phyloP scores from a whole-genome alignment of 345 rosid genomes.

The Hevea brasiliensis region DNA sequence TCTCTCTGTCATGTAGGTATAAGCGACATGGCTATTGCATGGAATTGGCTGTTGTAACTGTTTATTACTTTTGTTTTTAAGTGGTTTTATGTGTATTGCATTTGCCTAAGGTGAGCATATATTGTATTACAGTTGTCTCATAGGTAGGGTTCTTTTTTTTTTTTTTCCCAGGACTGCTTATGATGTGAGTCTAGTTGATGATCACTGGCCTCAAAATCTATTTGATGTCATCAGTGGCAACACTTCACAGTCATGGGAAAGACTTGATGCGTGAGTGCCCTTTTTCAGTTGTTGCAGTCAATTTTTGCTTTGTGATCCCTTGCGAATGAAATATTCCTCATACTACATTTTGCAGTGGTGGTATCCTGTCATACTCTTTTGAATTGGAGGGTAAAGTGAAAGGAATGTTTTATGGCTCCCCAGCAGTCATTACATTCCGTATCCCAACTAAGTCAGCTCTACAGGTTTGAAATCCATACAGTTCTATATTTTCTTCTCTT shows the following conservation, averaged over 20 bases:
- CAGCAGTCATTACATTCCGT: slow-evolving; percentile 87
- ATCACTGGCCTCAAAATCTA: slow-evolving; percentile 59
- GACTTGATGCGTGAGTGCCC: slow-evolving; percentile 85
- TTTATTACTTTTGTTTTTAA: no score
- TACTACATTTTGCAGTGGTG: slow-evolving; percentile 56
- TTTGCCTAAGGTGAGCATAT: neutral
- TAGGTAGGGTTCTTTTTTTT: neutral
- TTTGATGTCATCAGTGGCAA: slow-evolving; percentile 73
- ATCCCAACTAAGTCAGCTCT: slow-evolving; percentile 74
- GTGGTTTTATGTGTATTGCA: no score
- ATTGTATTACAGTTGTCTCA: neutral
- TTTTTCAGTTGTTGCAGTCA: neutral
- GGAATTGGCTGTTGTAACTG: neutral
- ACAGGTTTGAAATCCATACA: slow-evolving; percentile 53
- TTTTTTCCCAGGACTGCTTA: slow-evolving; percentile 63
- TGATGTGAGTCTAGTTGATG: slow-evolving; percentile 72
- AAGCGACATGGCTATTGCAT: neutral
- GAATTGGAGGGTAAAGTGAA: slow-evolving; percentile 84
- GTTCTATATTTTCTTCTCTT: neutral
- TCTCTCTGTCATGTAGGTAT: neutral
- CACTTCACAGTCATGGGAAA: slow-evolving; percentile 82
- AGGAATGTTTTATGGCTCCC: slow-evolving; percentile 77
- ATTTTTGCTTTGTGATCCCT: neutral
- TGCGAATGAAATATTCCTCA: neutral
- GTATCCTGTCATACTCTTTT: slow-evolving; percentile 71